Evolutionary conservation across 2,329 filamentous ascomycete species (phyloP), one percentile per base, ranked within the genome.

Genomic region (Dichotomopilus funicola): DNA sequence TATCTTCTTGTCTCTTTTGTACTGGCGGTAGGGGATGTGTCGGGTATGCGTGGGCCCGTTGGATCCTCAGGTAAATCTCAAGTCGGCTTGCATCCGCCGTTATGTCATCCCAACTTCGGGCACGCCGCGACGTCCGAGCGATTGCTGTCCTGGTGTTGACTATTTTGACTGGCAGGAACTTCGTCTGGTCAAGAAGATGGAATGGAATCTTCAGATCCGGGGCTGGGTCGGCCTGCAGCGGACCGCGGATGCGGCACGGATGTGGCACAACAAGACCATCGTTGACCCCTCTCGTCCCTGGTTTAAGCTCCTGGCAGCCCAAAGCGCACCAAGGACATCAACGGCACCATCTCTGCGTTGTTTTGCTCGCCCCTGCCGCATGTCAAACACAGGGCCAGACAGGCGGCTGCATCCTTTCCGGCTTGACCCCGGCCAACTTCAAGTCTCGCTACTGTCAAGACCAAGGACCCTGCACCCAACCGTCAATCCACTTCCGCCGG

Each of bases 331-430:
- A 52, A 48, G 49, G 49, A 46, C 43, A 55, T 54, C 59, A 59
- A 52, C 48, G 42, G 51, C 52, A 57, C 55, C 54, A 40, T 56
- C n/a, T 40, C 38, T n/a, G 51, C 35, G 50, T 56, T 45, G 56
- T 49, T 58, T 48, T 46, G 43, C 38, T 49, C 35, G 12, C 61
- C 64, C 64, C 57, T 64, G 64, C 59, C 50, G 52, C 55, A 58
- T 53, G 51, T 60, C 61, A 65, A 57, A 66, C 59, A 63, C 60
- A 54, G 56, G 57, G 52, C 58, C 60, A 64, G 59, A 65, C 62
- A 62, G 61, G 61, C 55, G 59, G 49, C 41, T 51, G 19, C 19
- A 27, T 2, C 57, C 63, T 51, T 63, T 65, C 63, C 63, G 62
- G 61, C 55, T 57, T 51, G 41, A 53, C 58, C 59, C 60, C 63